A percentile compares a stretch with the other conserved stretches of the same genome.
Conservation (phyloP, 805 yeast species). For the Ogataea minuta region DNA sequence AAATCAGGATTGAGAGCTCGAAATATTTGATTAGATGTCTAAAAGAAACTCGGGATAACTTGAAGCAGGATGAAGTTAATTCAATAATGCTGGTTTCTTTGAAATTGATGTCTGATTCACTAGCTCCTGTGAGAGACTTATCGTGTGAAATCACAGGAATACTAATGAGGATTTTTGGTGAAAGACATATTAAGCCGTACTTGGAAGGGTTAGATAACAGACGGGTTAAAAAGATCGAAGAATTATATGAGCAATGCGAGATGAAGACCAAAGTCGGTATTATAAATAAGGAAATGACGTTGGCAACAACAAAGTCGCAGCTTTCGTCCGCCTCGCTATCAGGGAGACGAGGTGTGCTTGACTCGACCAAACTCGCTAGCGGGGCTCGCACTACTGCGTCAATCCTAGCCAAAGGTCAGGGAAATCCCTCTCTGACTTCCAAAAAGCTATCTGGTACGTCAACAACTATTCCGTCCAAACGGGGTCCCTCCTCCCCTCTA, state of each 20-base stretch:
- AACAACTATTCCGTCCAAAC: constrained; percentile 53
- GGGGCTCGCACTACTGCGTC: too few relatives aligned
- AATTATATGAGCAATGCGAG: constrained; percentile 51
- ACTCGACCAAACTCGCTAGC: too few relatives aligned
- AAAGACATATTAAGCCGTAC: constrained; percentile 55
- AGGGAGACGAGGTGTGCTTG: too few relatives aligned
- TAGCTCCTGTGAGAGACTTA: constrained; percentile 76
- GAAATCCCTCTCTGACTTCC: constrained; percentile 11
- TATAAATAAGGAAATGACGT: not conserved
- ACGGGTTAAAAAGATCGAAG: constrained; percentile 59
- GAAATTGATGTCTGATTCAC: constrained; percentile 75
- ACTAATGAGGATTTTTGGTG: constrained; percentile 79
- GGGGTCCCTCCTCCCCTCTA: constrained; percentile 70
- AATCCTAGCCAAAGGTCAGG: constrained; percentile 6
- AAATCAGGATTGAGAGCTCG: constrained; percentile 68
- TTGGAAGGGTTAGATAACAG: constrained; percentile 75
- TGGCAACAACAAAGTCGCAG: constrained; percentile 1
- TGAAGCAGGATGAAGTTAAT: constrained; percentile 54
- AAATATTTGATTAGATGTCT: constrained; percentile 65
- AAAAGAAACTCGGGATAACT: constrained; percentile 45
- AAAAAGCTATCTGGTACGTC: constrained; percentile 17
- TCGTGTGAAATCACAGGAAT: constrained; percentile 80
- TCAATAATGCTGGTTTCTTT: constrained; percentile 52
- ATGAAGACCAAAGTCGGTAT: constrained; percentile 43
- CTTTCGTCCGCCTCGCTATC: too few relatives aligned